phyloP scores from a whole-genome alignment of 768 basidiomycete species.

The Boletales sp. region DNA sequence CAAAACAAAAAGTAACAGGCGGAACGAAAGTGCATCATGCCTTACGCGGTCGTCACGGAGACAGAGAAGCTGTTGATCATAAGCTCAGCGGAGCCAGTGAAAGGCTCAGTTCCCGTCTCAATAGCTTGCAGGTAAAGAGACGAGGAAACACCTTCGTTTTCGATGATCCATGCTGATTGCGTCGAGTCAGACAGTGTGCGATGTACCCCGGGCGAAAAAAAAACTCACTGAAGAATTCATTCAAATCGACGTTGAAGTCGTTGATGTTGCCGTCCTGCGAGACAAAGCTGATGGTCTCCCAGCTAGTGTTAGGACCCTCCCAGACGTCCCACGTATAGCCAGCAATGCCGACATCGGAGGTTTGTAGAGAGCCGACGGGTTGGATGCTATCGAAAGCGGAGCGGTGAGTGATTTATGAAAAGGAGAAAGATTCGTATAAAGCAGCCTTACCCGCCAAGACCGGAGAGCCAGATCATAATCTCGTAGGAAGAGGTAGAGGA shows the following conservation, averaged over 20 bases:
- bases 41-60: slow-evolving; percentile 23
- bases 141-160: slow-evolving; percentile 44
- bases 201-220: neutral
- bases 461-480: slow-evolving; percentile 63
- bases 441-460: slow-evolving; percentile 44
- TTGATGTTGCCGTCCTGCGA: slow-evolving; percentile 44
- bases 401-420: neutral
- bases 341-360: slow-evolving; percentile 38
- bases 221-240: slow-evolving; percentile 50
- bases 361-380: slow-evolving; percentile 50
- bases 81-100: slow-evolving; percentile 47
- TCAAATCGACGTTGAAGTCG: slow-evolving; percentile 50
- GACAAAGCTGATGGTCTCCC: slow-evolving; percentile 57
- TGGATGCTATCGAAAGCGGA: slow-evolving; percentile 38
- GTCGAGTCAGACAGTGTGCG: neutral
- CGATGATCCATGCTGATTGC: slow-evolving; percentile 41
- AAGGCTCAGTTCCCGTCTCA: slow-evolving; percentile 54
- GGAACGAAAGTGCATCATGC: neutral
- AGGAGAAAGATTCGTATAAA: neutral
- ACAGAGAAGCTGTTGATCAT: slow-evolving; percentile 42
- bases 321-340: slow-evolving; percentile 56
- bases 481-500: slow-evolving; percentile 47
- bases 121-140: slow-evolving; percentile 52
- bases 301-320: slow-evolving; percentile 50
- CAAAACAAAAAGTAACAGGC: too few species aligned